Conservation (phyloP, 2,329 filamentous ascomycete genomes). For the Nemania bipapillata region DNA sequence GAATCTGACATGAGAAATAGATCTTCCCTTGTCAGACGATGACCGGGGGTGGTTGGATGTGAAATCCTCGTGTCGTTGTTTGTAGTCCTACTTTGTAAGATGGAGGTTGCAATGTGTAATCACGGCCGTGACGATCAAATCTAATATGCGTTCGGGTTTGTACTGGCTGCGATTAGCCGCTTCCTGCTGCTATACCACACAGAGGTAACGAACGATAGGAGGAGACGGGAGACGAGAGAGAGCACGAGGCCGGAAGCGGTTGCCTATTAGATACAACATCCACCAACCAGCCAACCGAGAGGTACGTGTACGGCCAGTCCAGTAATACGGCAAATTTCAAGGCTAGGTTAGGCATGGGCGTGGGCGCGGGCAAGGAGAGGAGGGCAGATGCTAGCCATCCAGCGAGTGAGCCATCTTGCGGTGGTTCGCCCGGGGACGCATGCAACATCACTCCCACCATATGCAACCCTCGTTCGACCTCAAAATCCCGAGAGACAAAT, state of each 20-base stretch:
- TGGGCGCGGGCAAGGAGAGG: conserved; percentile 18
- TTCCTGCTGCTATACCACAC: conserved; percentile 14
- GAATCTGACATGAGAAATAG: conserved; percentile 44
- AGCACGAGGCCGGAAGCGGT: conserved; percentile 25
- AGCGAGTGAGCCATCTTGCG: no score
- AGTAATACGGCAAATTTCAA: conserved; percentile 33
- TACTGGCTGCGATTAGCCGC: conserved; percentile 35
- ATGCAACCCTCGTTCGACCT: conserved; percentile 39
- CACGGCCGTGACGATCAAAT: conserved; percentile 24
- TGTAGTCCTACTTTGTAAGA: no score
- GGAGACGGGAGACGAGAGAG: conserved; percentile 8
- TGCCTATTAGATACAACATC: conserved; percentile 32
- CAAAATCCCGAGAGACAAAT: conserved; percentile 15
- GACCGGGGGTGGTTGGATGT: conserved; percentile 15
- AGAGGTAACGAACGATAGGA: conserved; percentile 22
- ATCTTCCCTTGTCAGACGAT: conserved; percentile 40
- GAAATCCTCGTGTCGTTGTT: conserved; percentile 30
- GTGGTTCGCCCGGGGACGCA: conserved; percentile 28
- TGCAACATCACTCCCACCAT: conserved; percentile 29
- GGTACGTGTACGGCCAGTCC: conserved; percentile 31
- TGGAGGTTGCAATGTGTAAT: conserved; percentile 19
- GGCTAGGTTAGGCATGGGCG: no score
- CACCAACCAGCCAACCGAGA: no score
- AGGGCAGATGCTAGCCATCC: conserved; percentile 12
- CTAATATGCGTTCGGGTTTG: conserved; percentile 28